These are phyloP conservation scores for Aspergillus pseudoviridinutans DNA, from an alignment of 2,329 filamentous ascomycete genomes.

Conservation along the genomic window DNA sequence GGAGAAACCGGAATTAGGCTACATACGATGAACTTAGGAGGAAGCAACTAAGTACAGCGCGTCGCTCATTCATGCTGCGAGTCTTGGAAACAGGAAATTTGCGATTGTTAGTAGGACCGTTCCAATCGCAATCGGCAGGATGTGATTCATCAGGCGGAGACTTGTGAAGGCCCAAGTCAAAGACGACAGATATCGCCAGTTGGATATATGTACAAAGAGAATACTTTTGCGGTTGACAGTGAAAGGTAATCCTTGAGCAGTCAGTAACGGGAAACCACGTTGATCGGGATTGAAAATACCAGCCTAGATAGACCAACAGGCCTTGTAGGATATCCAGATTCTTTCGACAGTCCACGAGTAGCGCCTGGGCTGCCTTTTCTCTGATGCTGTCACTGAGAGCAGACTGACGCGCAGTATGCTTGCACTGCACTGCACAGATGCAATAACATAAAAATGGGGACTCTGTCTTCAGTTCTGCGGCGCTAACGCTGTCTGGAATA, in stretches of 20 bases:
- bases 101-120: not conserved
- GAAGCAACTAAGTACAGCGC: slow-evolving; percentile 9
- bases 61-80: slow-evolving; percentile 11
- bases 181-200: slow-evolving; percentile 6
- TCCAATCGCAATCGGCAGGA: not conserved
- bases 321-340: slow-evolving; percentile 9
- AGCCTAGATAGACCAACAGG: slow-evolving; percentile 8
- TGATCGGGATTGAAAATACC: not conserved
- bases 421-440: slow-evolving; percentile 4
- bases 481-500: not conserved
- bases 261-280: not conserved
- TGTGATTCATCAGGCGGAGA: not conserved
- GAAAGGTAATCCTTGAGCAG: slow-evolving; percentile 5
- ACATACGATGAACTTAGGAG: slow-evolving; percentile 9
- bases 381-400: slow-evolving; percentile 1
- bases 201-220: slow-evolving; percentile 10
- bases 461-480: not conserved
- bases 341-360: slow-evolving; percentile 7
- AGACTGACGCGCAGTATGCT: not conserved
- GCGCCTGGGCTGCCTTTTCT: not conserved
- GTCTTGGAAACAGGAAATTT: not conserved
- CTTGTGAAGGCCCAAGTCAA: slow-evolving; percentile 8
- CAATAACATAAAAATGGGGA: slow-evolving; percentile 10
- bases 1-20: not conserved
- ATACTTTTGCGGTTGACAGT: slow-evolving; percentile 6